Evolutionary conservation across 129 eudicot species (phyloP), one percentile per base, ranked within the genome.

Genomic region (Heracleum sosnowskyi): DNA sequence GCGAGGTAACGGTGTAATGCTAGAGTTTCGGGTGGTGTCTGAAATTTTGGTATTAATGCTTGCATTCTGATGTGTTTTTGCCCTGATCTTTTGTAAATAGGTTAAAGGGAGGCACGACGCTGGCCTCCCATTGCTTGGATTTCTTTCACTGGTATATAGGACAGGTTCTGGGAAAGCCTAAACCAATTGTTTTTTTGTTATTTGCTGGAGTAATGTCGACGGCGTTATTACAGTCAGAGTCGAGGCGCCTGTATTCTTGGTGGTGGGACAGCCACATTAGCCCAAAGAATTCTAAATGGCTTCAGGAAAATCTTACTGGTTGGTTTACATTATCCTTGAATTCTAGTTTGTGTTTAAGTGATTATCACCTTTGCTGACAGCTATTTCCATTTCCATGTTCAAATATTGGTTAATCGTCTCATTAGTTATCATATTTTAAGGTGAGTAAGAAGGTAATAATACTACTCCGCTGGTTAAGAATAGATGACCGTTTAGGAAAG

Each of bases 221-320:
- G 3, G 57, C 86, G 62, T 73, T 82, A 79, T 73, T 79, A 33
- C 85, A 86, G 57, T 85, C 97, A 0, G 97, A 92, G 8, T 86
- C 97, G 44, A 90, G 96, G 83, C 97, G 96, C 73, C 47, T 75
- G 88, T 96, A 96, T 77, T 96, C 99, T 69, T 96, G 99, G 99
- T 92, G 96, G 99, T 96, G 99, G 99, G 99, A 96, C 79, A 96
- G 99, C 88, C 99, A 96, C 88, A 92, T 79, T 79, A 88, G 90
- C 90, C 99, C 99, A 34, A 96, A 96, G 90, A 96, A 96, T 82
- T 96, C 99, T 11, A 96, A 96, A 90, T 96, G 99, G 99, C 99
- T 96, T 85, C 92, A 92, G 77, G 97, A 96, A 42, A 96, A 96
- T 90, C 96, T 96, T 72, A 87, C 91, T 84, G 99, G 99, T 96